Conservation (phyloP, 306 rosid species). For the Cicer bijugum region DNA sequence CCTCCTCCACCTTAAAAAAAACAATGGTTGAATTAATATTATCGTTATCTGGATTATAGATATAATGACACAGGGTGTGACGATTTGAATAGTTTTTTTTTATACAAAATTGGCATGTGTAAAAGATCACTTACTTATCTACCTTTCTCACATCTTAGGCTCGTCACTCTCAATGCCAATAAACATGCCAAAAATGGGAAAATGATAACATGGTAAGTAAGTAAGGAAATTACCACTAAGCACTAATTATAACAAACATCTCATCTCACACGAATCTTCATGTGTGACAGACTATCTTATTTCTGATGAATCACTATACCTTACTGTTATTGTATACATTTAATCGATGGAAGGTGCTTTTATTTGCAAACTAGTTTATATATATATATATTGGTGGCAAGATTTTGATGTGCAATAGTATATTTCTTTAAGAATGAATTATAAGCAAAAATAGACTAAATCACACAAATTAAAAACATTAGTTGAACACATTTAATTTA, state of each 20-base stretch:
- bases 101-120: neutral
- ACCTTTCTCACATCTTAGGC: neutral
- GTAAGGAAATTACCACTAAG: slow-evolving; percentile 6
- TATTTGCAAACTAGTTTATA: no score
- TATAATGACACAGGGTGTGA: no score
- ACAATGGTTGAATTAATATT: neutral
- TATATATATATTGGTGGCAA: no score
- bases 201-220: neutral
- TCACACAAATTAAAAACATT: no score
- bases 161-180: neutral
- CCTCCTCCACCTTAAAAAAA: neutral
- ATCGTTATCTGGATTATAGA: neutral
- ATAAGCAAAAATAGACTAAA: no score
- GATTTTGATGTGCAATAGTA: no score
- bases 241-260: slow-evolving; percentile 41
- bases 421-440: no score
- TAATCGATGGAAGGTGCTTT: no score
- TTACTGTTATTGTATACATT: no score
- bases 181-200: slow-evolving; percentile 20
- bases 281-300: neutral
- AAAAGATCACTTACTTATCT: neutral
- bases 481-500: no score
- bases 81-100: neutral
- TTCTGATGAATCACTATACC: no score
- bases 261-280: slow-evolving; percentile 39